These are phyloP conservation scores for Aspergillus pseudoviridinutans DNA, from an alignment of 2,329 filamentous ascomycete species.

Conservation along the genomic window DNA sequence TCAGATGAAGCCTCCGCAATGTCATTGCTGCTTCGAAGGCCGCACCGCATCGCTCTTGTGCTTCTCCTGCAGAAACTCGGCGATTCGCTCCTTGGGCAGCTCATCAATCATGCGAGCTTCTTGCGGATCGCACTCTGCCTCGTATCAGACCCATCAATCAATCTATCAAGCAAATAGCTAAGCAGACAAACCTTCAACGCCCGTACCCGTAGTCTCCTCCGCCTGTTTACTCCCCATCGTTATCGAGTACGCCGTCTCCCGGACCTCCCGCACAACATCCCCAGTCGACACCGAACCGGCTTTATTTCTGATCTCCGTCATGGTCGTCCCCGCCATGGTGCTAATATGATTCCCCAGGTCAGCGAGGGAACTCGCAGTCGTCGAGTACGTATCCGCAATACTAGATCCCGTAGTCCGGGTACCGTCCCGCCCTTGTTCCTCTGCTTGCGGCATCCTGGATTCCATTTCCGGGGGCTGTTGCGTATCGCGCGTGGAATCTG, in stretches of 20 bases:
- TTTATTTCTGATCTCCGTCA: slow-evolving; percentile 9
- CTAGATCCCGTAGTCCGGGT: background rate
- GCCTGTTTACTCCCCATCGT: slow-evolving; percentile 2
- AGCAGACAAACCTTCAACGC: background rate
- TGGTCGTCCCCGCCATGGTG: slow-evolving; percentile 9
- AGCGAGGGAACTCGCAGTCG: slow-evolving; percentile 12
- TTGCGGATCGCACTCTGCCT: background rate
- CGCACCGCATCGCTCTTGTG: slow-evolving; percentile 21
- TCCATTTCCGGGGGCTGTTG: background rate
- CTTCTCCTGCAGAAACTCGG: slow-evolving; percentile 30
- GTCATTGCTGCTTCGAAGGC: slow-evolving; percentile 5
- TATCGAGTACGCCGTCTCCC: slow-evolving; percentile 10
- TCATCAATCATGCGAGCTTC: slow-evolving; percentile 20
- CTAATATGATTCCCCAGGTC: slow-evolving; percentile 7
- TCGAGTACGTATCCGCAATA: slow-evolving; percentile 10
- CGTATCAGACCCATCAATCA: background rate
- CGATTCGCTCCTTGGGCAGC: slow-evolving; percentile 27
- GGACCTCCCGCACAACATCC: slow-evolving; percentile 10
- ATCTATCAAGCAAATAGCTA: background rate
- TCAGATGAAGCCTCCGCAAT: background rate
- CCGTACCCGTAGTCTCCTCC: background rate
- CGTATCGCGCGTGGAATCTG: background rate
- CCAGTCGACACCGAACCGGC: slow-evolving; percentile 4
- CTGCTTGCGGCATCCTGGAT: no score
- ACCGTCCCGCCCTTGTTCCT: no score